phyloP scores from a whole-genome alignment of 345 rosid genomes.

The Salix exigua region DNA sequence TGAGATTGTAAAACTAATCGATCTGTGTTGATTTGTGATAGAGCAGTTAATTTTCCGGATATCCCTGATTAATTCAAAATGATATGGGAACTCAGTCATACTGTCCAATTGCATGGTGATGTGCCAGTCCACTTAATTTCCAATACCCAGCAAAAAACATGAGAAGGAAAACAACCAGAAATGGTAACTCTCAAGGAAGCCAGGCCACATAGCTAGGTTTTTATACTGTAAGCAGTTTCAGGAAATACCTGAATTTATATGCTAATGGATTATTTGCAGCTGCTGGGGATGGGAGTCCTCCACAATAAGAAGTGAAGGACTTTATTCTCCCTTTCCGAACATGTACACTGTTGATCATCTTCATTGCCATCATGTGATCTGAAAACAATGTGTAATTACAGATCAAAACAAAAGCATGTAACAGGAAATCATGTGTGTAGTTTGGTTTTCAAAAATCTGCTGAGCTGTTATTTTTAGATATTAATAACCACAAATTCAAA shows the following conservation, averaged over 20 bases:
- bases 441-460: background rate
- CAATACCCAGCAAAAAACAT: background rate
- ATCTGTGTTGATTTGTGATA: background rate
- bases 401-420: background rate
- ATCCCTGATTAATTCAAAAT: background rate
- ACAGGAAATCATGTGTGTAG: background rate
- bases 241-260: slow-evolving; percentile 76
- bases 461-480: background rate
- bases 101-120: background rate
- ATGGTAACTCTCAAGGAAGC: background rate
- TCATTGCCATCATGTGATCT: slow-evolving; percentile 99
- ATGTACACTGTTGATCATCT: slow-evolving; percentile 80
- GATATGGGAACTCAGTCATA: background rate
- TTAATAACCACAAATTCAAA: background rate
- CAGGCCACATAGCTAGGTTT: background rate
- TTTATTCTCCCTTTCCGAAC: slow-evolving; percentile 56
- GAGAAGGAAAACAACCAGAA: background rate
- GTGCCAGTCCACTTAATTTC: background rate
- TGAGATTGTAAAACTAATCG: background rate
- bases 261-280: slow-evolving; percentile 94
- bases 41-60: background rate
- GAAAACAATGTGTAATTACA: slow-evolving; percentile 9
- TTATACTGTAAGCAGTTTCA: background rate
- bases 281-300: slow-evolving; percentile 95
- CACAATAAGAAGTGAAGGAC: slow-evolving; percentile 87